Percentiles rank a stretch among this genome's conserved stretches.
These are phyloP conservation scores for Fraxinus dipetala DNA, from an alignment of 305 asterid genomes.

Conservation along the genomic window DNA sequence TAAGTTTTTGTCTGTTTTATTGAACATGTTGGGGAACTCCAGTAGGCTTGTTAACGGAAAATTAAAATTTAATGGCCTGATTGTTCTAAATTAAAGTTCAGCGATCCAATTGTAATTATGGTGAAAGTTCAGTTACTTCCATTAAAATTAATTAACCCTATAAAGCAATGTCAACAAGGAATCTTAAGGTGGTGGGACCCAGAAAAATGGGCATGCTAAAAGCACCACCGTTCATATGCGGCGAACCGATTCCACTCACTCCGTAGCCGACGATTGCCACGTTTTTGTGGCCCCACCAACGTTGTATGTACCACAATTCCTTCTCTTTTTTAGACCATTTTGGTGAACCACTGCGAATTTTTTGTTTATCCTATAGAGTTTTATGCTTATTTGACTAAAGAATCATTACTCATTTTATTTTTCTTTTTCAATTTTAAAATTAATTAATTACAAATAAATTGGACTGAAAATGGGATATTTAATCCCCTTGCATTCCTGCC, in stretches of 20 bases:
- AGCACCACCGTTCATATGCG: conserved; percentile 34
- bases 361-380: background rate
- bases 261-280: conserved; percentile 8
- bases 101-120: background rate
- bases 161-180: background rate
- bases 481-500: background rate
- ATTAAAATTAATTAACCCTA: background rate
- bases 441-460: too few relatives aligned
- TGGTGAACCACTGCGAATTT: background rate
- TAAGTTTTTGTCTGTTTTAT: background rate
- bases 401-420: background rate
- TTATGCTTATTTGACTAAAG: background rate
- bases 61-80: background rate
- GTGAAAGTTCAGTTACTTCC: background rate
- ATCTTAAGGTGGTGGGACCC: background rate
- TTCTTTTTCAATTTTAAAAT: background rate
- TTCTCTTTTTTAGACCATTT: background rate
- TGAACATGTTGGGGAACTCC: background rate
- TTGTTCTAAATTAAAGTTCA: background rate
- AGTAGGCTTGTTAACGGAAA: background rate
- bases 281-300: conserved; percentile 10
- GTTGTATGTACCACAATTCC: background rate
- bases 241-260: conserved; percentile 23
- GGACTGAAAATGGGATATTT: background rate
- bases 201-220: background rate